A percentile compares a stretch with the other conserved stretches of the same genome.
phyloP scores from a whole-genome alignment of 2,329 filamentous ascomycete genomes.

The Neopestalotiopsis sp. region DNA sequence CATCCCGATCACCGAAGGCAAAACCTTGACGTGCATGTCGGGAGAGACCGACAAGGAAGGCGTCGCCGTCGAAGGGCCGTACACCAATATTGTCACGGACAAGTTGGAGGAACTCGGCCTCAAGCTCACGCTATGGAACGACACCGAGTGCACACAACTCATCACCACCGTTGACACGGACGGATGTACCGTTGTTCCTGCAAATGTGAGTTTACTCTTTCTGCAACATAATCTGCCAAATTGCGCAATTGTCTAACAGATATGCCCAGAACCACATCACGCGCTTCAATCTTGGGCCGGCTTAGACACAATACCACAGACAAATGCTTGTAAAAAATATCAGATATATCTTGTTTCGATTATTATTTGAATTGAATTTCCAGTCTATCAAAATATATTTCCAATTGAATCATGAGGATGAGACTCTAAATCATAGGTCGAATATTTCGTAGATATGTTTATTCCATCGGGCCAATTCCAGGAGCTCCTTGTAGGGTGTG shows the following conservation, averaged over 20 bases:
- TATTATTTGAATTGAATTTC: too few relatives aligned
- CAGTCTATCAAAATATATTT: too few relatives aligned
- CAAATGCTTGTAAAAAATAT: too few relatives aligned
- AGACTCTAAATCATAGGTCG: too few relatives aligned
- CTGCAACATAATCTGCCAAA: not conserved
- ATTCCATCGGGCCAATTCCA: too few relatives aligned
- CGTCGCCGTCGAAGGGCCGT: not conserved
- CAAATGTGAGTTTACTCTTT: not conserved
- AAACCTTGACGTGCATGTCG: conserved; percentile 14
- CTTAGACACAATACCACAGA: too few relatives aligned
- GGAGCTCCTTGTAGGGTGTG: too few relatives aligned
- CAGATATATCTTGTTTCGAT: too few relatives aligned
- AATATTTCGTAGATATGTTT: too few relatives aligned
- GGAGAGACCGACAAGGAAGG: not conserved
- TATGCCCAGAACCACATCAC: not conserved
- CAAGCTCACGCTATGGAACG: conserved; percentile 11
- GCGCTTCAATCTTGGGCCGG: not conserved
- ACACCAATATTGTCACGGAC: conserved; percentile 12
- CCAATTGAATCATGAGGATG: too few relatives aligned
- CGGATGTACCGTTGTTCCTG: not conserved
- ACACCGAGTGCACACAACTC: not conserved
- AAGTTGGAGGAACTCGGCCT: conserved; percentile 11
- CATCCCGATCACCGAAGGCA: not conserved
- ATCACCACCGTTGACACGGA: not conserved
- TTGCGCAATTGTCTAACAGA: not conserved